A percentile compares a stretch with the other conserved stretches of the same genome.
Conservation (phyloP, 2,329 filamentous ascomycete genomes). For the Hypoxylon sp. region DNA sequence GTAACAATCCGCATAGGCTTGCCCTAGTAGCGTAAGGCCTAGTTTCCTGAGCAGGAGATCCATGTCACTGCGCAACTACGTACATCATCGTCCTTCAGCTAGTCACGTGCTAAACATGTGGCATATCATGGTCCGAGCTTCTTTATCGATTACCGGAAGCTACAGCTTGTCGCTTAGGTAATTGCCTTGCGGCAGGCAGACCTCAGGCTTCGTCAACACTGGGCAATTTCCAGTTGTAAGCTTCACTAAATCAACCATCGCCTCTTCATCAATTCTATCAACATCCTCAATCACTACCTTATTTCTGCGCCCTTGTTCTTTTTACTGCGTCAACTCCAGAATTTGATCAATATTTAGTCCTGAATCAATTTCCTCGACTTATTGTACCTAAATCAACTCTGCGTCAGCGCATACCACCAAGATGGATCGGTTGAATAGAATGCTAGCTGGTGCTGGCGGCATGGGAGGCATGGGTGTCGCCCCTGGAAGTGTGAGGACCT, state of each 20-base stretch:
- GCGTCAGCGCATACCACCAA: slow-evolving; percentile 39
- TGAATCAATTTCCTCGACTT: no score
- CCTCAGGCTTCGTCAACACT: slow-evolving; percentile 39
- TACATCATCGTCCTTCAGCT: no score
- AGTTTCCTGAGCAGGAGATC: no score
- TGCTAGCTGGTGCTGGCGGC: slow-evolving; percentile 77
- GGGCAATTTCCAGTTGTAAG: slow-evolving; percentile 22
- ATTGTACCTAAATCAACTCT: slow-evolving; percentile 8
- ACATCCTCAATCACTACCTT: slow-evolving; percentile 13
- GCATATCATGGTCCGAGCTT: slow-evolving; percentile 24
- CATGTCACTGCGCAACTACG: no score
- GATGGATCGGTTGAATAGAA: slow-evolving; percentile 93
- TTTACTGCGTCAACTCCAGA: no score
- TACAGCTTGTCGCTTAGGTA: slow-evolving; percentile 26
- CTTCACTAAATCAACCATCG: slow-evolving; percentile 26
- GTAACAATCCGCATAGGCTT: no score
- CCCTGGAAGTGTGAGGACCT: slow-evolving; percentile 66
- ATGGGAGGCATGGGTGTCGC: slow-evolving; percentile 69
- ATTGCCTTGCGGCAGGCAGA: slow-evolving; percentile 37
- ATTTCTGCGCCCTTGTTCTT: no score
- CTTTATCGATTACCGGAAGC: slow-evolving; percentile 30
- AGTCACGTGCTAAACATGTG: slow-evolving; percentile 1
- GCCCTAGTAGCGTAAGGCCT: no score
- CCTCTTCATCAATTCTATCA: slow-evolving; percentile 21
- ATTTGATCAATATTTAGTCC: no score